A percentile compares a stretch with the other conserved stretches of the same genome.
Conservation (phyloP, 345 rosid genomes). For the Citrus unshiu region DNA sequence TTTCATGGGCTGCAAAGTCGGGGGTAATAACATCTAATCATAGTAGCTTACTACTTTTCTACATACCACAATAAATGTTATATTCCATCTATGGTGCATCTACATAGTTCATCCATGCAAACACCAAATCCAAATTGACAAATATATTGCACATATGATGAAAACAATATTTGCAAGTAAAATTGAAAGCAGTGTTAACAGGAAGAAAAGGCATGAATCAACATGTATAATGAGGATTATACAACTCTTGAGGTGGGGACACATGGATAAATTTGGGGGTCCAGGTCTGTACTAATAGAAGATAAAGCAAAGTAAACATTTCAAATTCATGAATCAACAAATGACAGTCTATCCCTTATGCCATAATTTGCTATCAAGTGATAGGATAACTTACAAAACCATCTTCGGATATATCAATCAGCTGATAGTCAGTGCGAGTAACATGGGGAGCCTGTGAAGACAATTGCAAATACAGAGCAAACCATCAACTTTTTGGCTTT, state of each 20-base stretch:
- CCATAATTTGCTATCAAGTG: neutral
- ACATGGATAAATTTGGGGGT: neutral
- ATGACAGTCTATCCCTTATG: neutral
- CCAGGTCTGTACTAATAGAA: neutral
- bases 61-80: neutral
- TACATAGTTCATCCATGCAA: neutral
- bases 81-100: neutral
- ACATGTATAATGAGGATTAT: neutral
- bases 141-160: neutral
- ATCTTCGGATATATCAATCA: slow-evolving; percentile 73
- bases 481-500: too few species aligned
- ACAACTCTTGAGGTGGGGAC: neutral
- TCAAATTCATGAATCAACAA: neutral
- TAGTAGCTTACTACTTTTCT: neutral
- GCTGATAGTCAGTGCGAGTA: slow-evolving; percentile 68
- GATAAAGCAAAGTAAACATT: neutral
- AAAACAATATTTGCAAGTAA: neutral
- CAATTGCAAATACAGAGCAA: neutral
- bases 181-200: neutral
- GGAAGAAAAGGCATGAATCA: neutral
- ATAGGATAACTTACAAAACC: slow-evolving; percentile 58
- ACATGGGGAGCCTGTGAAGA: slow-evolving; percentile 64
- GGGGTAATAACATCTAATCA: too few species aligned
- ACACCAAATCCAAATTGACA: neutral
- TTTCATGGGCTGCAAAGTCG: neutral